Base-by-base conservation (phyloP, 164 flowering plant genomes). In the Liquidambar formosana region DNA sequence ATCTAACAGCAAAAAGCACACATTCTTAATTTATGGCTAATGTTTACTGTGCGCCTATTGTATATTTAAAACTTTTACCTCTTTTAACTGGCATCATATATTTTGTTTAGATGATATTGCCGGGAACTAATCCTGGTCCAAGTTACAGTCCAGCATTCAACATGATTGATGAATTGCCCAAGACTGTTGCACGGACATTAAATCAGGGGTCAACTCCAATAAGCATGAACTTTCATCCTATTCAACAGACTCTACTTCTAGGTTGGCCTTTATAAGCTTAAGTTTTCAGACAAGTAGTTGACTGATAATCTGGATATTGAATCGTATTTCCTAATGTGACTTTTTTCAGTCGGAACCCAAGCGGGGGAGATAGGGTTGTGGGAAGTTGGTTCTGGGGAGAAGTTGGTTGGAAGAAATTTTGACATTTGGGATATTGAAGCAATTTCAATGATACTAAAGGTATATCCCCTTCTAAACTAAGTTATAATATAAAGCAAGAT, bases 151-250 rank as follows among this genome's bases (percentile, higher is more conserved):
- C 79, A 64, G 73, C 84, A 48, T 86, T 81, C 48, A 82, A 71
- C 75, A 76, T 83, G 47, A 75, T 78, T 0, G 93, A 90, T 78
- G 96, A 89, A 73, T 78, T 93, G 84, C 98, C 96, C 52, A 93
- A 85, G 78, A 77, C 80, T 53, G 94, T 91, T 15, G 76, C 68
- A 1, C 66, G 83, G 61, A 85, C 80, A 60, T 66, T 93, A 66
- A 91, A 77, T 72, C 96, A 91, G 75, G 94, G 92, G 2, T 88
- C 94, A 59, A 75, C 88, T 73, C 86, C 85, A 16, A 89, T 73
- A 88, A 93, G 96, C 93, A 91, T 93, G 98, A 96, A 93, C 76
- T 93, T 93, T 68, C 96, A 93, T 79, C 98, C 98, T 51, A 27
- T 81, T 47, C 89, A 89, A 73, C 95, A 88, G 63, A 83, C 89